Conservation (phyloP, 148 eudicot species). For the Tetragonia tetragonoides region DNA sequence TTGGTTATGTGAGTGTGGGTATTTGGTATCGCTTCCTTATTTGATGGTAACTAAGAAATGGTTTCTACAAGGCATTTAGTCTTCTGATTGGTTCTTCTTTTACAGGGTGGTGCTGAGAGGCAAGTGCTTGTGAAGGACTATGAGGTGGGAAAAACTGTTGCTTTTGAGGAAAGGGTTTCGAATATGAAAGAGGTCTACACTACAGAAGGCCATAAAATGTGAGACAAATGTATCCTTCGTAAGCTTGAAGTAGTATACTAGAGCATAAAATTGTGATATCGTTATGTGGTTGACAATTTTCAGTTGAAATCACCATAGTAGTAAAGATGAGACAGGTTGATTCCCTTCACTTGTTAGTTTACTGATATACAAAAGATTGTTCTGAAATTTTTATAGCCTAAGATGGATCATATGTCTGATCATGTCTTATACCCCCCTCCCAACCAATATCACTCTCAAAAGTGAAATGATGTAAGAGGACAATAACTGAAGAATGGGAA, state of each 20-base stretch:
- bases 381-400: too few species aligned
- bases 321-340: not conserved
- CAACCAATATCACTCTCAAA: not conserved
- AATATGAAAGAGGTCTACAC: constrained; percentile 93
- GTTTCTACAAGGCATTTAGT: not conserved
- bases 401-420: too few species aligned
- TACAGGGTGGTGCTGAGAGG: constrained; percentile 74
- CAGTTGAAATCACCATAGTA: not conserved
- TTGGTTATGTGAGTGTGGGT: not conserved
- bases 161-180: constrained; percentile 62
- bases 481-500: not conserved
- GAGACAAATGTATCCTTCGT: constrained; percentile 24
- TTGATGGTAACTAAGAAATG: not conserved
- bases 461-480: not conserved
- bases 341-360: not conserved
- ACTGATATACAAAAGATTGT: not conserved
- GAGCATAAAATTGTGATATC: not conserved
- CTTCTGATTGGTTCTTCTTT: constrained; percentile 14
- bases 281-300: not conserved
- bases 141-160: constrained; percentile 65
- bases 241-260: constrained; percentile 4
- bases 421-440: not conserved
- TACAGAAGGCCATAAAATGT: constrained; percentile 77
- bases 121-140: constrained; percentile 89
- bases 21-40: not conserved